Percentiles rank a stretch among this genome's conserved stretches.
These are phyloP conservation scores for Pythium diclinum DNA, from an alignment of 352 stramenopile species.

Conservation along the genomic window DNA sequence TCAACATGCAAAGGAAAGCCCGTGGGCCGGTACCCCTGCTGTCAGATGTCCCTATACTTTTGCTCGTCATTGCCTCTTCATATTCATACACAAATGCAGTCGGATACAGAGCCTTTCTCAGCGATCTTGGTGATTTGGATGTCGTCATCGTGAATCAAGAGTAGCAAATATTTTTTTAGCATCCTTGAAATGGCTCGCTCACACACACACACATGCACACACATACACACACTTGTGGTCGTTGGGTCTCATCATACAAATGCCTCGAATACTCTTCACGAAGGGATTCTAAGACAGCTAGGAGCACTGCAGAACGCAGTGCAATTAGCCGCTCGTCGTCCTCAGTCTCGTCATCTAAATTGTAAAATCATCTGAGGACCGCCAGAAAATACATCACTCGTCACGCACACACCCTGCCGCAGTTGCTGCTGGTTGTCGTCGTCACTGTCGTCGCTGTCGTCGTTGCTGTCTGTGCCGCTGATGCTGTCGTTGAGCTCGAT, in stretches of 20 bases:
- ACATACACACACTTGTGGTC: constrained; percentile 24
- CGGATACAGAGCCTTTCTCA: constrained; percentile 51
- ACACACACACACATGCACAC: constrained; percentile 23
- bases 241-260: constrained; percentile 90
- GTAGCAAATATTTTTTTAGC: constrained; percentile 89
- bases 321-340: constrained; percentile 58
- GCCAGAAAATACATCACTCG: neutral
- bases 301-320: constrained; percentile 78
- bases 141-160: constrained; percentile 89
- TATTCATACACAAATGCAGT: neutral
- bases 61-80: constrained; percentile 77
- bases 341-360: constrained; percentile 92
- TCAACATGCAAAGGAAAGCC: constrained; percentile 55
- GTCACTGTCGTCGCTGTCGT: neutral
- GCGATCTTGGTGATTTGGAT: constrained; percentile 90
- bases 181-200: constrained; percentile 60
- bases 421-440: neutral
- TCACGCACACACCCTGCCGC: neutral
- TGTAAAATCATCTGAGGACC: constrained; percentile 85
- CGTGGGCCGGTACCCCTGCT: constrained; percentile 26
- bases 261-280: constrained; percentile 89
- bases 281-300: constrained; percentile 47
- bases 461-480: neutral
- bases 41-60: constrained; percentile 88
- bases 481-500: neutral